Evolutionary conservation across 768 basidiomycete genomes (phyloP), one percentile per base, ranked within the genome.

Genomic region (Auriscalpium orientale): DNA sequence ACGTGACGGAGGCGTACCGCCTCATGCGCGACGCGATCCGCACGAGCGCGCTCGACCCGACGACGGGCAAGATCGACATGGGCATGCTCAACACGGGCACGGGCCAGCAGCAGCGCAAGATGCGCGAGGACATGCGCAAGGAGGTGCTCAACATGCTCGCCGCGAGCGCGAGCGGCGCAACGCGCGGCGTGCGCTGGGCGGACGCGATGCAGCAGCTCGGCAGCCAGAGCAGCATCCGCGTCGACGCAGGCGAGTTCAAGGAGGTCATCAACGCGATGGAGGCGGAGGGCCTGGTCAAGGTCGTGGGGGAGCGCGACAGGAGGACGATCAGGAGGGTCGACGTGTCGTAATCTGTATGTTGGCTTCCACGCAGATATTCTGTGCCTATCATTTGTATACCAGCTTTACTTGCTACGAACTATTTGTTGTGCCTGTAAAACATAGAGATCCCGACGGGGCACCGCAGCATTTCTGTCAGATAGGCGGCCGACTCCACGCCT

Each of bases 41-140:
- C 64, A 93, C 95, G 58, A 86, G 85, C 58, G 93, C 93, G 43
- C 95, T 95, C 78, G 95, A 98, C 70, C 95, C 95, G 10, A 79
- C 90, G 21, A 98, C 95, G 12, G 95, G 95, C 53, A 93, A 95
- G 79, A 95, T 98, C 66, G 95, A 98, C 69, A 90, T 98, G 83
- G 91, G 94, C 53, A 70, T 99, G 66, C 79, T 99, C 63, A 95
- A 93, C 67, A 95, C 93, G 2, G 97, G 97, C 2, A 91, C 93
- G 3, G 92, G 91, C 2, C 77, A 83, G 51, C 89, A 93, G 22
- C 89, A 95, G 72, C 77, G 93, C 62, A 86, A 85, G 68, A 65
- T 95, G 71, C 79, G 85, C 46, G 91, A 89, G n/a, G 95, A 97
- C 70, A 85, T 98, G 79, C 83, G 88, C 63, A 83, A 79, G 65